phyloP scores from a whole-genome alignment of 257 asterid species.

The Penstemon davidsonii region DNA sequence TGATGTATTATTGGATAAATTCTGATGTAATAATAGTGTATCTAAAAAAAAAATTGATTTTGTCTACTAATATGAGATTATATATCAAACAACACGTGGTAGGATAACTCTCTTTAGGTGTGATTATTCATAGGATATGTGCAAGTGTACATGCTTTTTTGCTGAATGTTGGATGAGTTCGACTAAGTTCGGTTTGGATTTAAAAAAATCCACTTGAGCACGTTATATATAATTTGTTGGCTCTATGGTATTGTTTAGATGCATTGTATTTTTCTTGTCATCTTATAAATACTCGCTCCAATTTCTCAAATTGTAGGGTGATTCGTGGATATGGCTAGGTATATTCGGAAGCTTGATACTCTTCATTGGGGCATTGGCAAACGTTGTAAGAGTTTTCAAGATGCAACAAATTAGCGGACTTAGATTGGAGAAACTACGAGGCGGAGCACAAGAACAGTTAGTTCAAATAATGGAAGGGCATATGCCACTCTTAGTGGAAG shows the following conservation, averaged over 20 bases:
- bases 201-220: no score
- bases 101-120: no score
- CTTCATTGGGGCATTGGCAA: conserved; percentile 64
- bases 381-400: conserved; percentile 79
- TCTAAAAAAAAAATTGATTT: no score
- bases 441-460: conserved; percentile 73
- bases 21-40: no score
- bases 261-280: background rate
- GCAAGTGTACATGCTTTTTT: background rate
- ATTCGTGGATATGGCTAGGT: conserved; percentile 65
- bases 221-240: no score
- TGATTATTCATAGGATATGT: background rate
- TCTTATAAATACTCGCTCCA: background rate
- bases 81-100: no score
- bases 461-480: conserved; percentile 54
- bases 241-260: background rate
- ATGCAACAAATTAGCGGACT: conserved; percentile 59
- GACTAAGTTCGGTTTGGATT: background rate
- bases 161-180: background rate
- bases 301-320: conserved; percentile 44
- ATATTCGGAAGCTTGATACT: conserved; percentile 62
- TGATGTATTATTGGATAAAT: no score
- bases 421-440: conserved; percentile 80
- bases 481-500: conserved; percentile 45
- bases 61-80: no score